A percentile compares a stretch with the other conserved stretches of the same genome.
These are phyloP conservation scores for Colletotrichum tamarilloi DNA, from an alignment of 2,329 filamentous ascomycete species.

Conservation along the genomic window DNA sequence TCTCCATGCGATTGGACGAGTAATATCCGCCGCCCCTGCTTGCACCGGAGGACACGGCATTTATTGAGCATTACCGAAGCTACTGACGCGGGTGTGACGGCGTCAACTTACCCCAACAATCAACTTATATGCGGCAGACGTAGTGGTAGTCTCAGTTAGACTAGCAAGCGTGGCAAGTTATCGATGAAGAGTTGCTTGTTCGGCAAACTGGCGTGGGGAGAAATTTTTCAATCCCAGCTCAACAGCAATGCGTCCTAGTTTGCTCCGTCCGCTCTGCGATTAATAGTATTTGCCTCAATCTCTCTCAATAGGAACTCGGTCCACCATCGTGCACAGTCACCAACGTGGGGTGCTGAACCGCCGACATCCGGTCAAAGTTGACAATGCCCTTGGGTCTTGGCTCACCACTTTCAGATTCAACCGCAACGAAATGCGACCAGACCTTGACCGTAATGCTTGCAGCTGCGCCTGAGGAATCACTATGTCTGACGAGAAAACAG, in stretches of 20 bases:
- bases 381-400: neutral
- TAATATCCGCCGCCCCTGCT: neutral
- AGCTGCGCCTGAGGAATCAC: too few species aligned
- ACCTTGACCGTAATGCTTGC: neutral
- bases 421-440: neutral
- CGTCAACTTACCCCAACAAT: neutral
- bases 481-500: neutral
- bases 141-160: neutral
- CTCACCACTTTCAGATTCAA: neutral
- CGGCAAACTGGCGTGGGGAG: neutral
- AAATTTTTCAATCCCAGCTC: neutral
- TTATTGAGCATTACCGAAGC: slow-evolving; percentile 10
- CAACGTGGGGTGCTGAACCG: neutral
- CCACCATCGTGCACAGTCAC: neutral
- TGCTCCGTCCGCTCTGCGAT: neutral
- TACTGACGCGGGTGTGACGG: slow-evolving; percentile 9
- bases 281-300: neutral
- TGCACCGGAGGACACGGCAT: slow-evolving; percentile 19
- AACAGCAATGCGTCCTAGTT: neutral
- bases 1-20: neutral
- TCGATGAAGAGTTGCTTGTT: neutral
- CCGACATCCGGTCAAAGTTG: neutral
- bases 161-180: neutral
- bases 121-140: slow-evolving; percentile 24
- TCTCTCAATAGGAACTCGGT: neutral